phyloP scores from a whole-genome alignment of 2,329 filamentous ascomycete species.

The Xylaria arbuscula region DNA sequence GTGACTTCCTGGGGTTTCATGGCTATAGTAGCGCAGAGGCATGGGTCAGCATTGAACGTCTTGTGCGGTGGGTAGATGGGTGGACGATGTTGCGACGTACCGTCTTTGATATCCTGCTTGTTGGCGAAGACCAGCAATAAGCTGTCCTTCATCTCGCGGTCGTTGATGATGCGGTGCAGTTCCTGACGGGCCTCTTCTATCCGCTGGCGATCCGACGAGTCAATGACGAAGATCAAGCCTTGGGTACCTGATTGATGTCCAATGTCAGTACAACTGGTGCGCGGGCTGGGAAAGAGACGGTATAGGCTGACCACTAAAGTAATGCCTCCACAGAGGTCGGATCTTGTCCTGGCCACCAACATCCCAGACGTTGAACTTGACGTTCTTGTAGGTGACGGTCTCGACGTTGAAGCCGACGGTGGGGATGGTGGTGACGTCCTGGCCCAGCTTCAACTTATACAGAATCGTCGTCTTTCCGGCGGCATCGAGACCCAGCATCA shows the following conservation, averaged over 20 bases:
- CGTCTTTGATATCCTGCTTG: conserved; percentile 93
- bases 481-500: conserved; percentile 98
- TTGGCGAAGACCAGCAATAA: conserved; percentile 96
- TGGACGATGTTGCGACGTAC: conserved; percentile 54
- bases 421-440: conserved; percentile 97
- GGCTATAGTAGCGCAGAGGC: conserved; percentile 58
- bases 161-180: conserved; percentile 96
- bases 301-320: conserved; percentile 77
- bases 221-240: conserved; percentile 98
- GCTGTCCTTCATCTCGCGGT: conserved; percentile 97
- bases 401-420: conserved; percentile 99
- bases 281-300: not conserved
- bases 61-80: not conserved
- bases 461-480: conserved; percentile 99
- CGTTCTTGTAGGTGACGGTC: conserved; percentile 98
- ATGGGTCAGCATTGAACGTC: conserved; percentile 28
- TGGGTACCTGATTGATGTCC: conserved; percentile 75
- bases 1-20: conserved; percentile 85
- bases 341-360: conserved; percentile 99
- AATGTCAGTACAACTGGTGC: conserved; percentile 23
- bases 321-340: conserved; percentile 95
- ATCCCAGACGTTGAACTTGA: conserved; percentile 99
- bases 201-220: conserved; percentile 90
- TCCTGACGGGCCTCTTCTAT: conserved; percentile 95
- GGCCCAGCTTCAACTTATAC: conserved; percentile 98